A percentile compares a stretch with the other conserved stretches of the same genome.
Evolutionary conservation across 139 green algal genomes (phyloP).

Genomic region (Coelastrella sp.): DNA sequence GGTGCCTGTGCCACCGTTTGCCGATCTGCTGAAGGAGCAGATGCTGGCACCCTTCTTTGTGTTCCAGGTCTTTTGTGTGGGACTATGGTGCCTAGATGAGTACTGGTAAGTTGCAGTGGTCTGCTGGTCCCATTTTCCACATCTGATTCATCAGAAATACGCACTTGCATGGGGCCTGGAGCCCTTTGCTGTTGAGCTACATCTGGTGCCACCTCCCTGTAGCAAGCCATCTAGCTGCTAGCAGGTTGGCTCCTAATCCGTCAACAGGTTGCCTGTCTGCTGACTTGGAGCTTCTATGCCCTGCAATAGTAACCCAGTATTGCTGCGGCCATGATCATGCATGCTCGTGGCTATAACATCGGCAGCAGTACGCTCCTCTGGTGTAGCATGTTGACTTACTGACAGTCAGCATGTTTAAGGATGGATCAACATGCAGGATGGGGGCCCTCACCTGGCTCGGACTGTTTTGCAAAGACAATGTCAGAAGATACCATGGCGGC

Average conservation of each 20-base stretch:
- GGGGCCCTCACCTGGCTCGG: too few species aligned
- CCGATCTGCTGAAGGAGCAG: conserved; percentile 88
- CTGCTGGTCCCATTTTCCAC: too few species aligned
- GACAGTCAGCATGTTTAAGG: conserved; percentile 32
- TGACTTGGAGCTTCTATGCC: neutral
- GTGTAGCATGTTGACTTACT: conserved; percentile 27
- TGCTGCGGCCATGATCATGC: too few species aligned
- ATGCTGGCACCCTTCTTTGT: conserved; percentile 98
- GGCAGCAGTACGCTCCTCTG: conserved; percentile 17
- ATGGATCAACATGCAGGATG: conserved; percentile 7
- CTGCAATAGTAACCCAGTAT: conserved; percentile 21
- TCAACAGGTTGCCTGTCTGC: neutral
- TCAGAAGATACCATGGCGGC: too few species aligned
- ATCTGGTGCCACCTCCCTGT: too few species aligned
- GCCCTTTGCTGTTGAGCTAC: too few species aligned
- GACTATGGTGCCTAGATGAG: conserved; percentile 94
- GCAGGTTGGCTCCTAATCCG: too few species aligned
- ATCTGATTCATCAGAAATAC: too few species aligned
- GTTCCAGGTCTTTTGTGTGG: conserved; percentile 97
- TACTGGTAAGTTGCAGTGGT: conserved; percentile 71
- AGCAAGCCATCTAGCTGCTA: too few species aligned
- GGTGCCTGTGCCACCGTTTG: conserved; percentile 84
- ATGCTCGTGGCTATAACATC: neutral
- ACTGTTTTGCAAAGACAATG: too few species aligned
- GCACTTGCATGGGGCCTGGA: too few species aligned